Base-by-base conservation (phyloP, 495 filamentous ascomycete species). In the Aspergillus cristatus region DNA sequence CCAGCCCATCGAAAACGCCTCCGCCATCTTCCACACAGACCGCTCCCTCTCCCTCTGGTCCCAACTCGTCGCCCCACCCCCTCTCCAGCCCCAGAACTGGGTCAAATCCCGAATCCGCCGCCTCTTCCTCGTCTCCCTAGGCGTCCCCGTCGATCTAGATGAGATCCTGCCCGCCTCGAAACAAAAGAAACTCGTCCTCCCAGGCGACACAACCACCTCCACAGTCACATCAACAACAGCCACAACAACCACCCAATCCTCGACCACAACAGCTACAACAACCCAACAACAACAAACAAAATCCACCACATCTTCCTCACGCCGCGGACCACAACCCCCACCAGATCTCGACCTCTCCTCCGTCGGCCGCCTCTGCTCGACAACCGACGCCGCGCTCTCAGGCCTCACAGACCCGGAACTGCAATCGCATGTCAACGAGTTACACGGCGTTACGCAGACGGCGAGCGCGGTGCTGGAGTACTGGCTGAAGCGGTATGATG, bases 1-100 rank as follows among this genome's bases (percentile, higher is more conserved):
- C 29, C 53, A 72, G 42, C 57, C 65, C 16, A 64, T 71, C 40
- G 53, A 52, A 16, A 64, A 68, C 46, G 48, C 52, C 15, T 49
- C 67, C n/a, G 63, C 67, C 40, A 67, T 69, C 42, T 72, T 71
- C 48, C 68, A 54, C 46, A 75, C 74, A 32, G 68, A 75, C 45
- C 72, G 78, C 36, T 90, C 84, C 46, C 75, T 82, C 45, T 94
- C 93, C 3, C 75, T 99, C 26, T 99, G 91, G 91, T 85, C 87
- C 18, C 93, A 99, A 62, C 79, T 99, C 20, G 83, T 93, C 13
- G 89, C 90, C 2, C 90, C 91, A 14, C 91, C 91, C 1, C 88
- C 91, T 2, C 76, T 97, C 18, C 88, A 94, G 55, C 93, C 91
- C 1, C 90, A 93, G 1, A 90, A 99, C 60, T 99, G 91, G 91